Evolutionary conservation across 2,329 filamentous ascomycete genomes (phyloP), one percentile per base, ranked within the genome.

Genomic region (Tetracladium maxilliforme): DNA sequence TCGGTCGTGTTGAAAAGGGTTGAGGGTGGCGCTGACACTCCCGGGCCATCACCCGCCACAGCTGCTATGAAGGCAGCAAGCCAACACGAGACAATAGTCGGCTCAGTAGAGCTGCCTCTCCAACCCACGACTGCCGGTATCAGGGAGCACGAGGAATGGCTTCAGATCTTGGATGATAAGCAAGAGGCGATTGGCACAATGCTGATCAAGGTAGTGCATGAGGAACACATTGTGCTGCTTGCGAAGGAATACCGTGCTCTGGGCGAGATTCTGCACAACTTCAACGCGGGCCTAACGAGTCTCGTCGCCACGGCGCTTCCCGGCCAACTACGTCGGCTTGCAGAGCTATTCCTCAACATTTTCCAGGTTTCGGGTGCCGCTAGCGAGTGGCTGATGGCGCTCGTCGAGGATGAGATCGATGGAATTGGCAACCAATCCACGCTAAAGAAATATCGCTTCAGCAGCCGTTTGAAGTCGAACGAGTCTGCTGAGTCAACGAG

Each of bases 371-470:
- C 84, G 3, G 83, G 82, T 1, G 70, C 70, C 19, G 79, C 81
- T 3, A 66, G 67, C 21, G 83, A 94, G 30, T 98, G 90, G 90
- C 64, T 98, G 13, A 90, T 83, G 61, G 75, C 82, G 3, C 58
- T 98, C 20, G 81, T 94, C 1, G 90, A 98, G 48, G 87, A 95
- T 43, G 90, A 98, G 48, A 95, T 98, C 29, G 90, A 95, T 42
- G 87, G 87, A 1, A 74, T 90, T 11, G 71, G 83, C 28, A 92
- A 76, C 43, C 84, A 93, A 38, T 71, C 73, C 10, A 70, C 77
- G 1, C 67, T 77, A 33, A 82, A 74, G 58, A 61, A 78, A 63
- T 45, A 73, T 60, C 64, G 79, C 4, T 84, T 80, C 48, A 79
- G 67, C 47, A 66, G 64, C 33, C 66, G 80, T 12, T 52, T 82